Base-by-base conservation (phyloP, 1,284 basidiomycete species). In the Apiotrichum porosum region DNA sequence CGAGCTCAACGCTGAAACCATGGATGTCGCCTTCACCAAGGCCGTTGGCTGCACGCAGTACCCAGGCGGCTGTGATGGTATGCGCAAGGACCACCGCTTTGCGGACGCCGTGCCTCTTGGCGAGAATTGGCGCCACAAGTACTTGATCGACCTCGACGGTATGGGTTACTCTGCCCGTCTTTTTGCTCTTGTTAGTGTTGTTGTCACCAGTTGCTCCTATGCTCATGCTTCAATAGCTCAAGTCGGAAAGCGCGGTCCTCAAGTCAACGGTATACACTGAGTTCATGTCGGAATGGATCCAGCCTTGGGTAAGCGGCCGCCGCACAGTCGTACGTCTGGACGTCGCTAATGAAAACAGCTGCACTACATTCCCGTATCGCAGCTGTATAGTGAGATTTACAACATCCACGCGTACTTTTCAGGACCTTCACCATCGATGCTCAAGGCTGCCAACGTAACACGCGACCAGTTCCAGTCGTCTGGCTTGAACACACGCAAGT, bases 111-210 rank as follows among this genome's bases (percentile, higher is more conserved):
- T 88, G 1, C 83, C 85, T 6, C 76, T 95, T 1, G 88, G 88
- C 4, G 80, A 84, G 54, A 85, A 90, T 63, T 95, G 92, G 92
- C 78, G 83, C 46, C 88, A 92, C 77, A 94, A 94, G 74, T 93
- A 92, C 65, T 77, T 94, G 21, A 75, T 93, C 54, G 92, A 95
- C 71, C 71, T 95, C 45, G 92, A 95, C 66, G 92, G 92, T 30
- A 90, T 90, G 84, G 85, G 87, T n/a, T 95, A 95, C 68, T 90
- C 86, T 33, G 92, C 86, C 6, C 79, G 87, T 38, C 88, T 94
- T 68, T 83, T 93, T 75, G 82, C 87, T 61, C 76, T 94, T 70
- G 88, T 87, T 39, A 85, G 65, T n/a, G n/a, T n/a, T n/a, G n/a
- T n/a, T n/a, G n/a, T n/a, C n/a, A n/a, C n/a, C n/a, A n/a, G n/a